These are phyloP conservation scores for Bipolaris bicolor DNA, from an alignment of 2,329 filamentous ascomycete species.

Conservation along the genomic window DNA sequence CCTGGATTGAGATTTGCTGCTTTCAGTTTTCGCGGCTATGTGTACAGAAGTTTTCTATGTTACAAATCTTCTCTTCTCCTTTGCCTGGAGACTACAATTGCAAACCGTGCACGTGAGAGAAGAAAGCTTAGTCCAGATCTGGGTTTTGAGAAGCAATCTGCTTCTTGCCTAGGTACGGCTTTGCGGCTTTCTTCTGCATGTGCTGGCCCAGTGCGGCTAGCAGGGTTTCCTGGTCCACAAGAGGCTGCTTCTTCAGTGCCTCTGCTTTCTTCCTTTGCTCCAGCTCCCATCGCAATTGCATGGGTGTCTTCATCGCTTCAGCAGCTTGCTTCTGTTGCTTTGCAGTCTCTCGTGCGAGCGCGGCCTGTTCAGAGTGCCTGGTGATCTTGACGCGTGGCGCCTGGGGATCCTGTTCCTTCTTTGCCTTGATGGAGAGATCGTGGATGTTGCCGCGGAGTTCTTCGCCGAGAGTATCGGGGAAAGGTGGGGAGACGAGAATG, in stretches of 20 bases:
- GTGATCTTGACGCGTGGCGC: conserved; percentile 21
- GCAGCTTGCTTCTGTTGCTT: conserved; percentile 24
- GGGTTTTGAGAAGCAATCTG: conserved; percentile 10
- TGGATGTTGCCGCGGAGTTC: conserved; percentile 74
- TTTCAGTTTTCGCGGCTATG: conserved; percentile 19
- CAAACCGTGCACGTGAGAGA: not conserved
- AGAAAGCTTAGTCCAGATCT: conserved; percentile 19
- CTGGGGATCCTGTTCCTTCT: conserved; percentile 47
- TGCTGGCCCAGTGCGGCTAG: conserved; percentile 52
- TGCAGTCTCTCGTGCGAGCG: conserved; percentile 37
- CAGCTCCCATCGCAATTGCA: conserved; percentile 43
- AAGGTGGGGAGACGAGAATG: conserved; percentile 75
- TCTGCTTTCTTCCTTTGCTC: conserved; percentile 34
- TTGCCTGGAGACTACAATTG: not conserved
- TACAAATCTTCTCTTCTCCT: conserved; percentile 10
- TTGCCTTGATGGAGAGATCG: conserved; percentile 70
- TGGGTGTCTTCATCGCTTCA: conserved; percentile 43
- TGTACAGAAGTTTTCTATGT: conserved; percentile 31
- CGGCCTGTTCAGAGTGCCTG: conserved; percentile 8
- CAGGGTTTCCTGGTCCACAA: conserved; percentile 44
- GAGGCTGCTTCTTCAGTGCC: conserved; percentile 23
- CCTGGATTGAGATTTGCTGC: conserved; percentile 7
- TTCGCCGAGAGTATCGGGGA: conserved; percentile 78
- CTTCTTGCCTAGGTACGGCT: conserved; percentile 21
- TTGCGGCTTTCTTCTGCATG: conserved; percentile 40